Evolutionary conservation across 2,329 filamentous ascomycete genomes (phyloP).

Genomic region (Emergomyces orientalis): DNA sequence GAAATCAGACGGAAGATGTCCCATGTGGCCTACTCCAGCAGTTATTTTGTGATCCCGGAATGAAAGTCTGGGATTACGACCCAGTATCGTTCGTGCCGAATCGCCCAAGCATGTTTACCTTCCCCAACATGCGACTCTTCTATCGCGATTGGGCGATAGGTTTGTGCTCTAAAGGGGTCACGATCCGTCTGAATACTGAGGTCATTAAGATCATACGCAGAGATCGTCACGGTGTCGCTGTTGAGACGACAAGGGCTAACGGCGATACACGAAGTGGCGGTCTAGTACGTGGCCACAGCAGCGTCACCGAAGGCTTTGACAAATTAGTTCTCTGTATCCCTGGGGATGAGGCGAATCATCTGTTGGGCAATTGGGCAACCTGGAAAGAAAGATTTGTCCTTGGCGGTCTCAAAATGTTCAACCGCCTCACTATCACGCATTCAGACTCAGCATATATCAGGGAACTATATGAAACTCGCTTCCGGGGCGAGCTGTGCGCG

Average conservation of each 20-base stretch:
- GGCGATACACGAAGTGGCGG: slow-evolving; percentile 10
- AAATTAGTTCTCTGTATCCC: slow-evolving; percentile 50
- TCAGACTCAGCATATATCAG: slow-evolving; percentile 50
- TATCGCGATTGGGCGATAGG: slow-evolving; percentile 49
- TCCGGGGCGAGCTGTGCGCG: slow-evolving; percentile 42
- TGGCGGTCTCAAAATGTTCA: slow-evolving; percentile 56
- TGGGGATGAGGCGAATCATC: slow-evolving; percentile 46
- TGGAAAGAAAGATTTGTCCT: slow-evolving; percentile 59
- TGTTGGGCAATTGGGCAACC: slow-evolving; percentile 44
- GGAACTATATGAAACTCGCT: slow-evolving; percentile 48
- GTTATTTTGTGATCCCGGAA: slow-evolving; percentile 49
- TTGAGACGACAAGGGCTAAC: slow-evolving; percentile 25
- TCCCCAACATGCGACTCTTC: slow-evolving; percentile 50
- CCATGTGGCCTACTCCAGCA: slow-evolving; percentile 58
- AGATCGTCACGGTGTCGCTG: slow-evolving; percentile 42
- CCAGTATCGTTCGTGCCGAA: slow-evolving; percentile 46
- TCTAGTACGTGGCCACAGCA: slow-evolving; percentile 32
- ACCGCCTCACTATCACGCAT: slow-evolving; percentile 55
- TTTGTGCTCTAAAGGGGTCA: slow-evolving; percentile 45
- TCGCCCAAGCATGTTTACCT: slow-evolving; percentile 50
- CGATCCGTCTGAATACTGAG: slow-evolving; percentile 47
- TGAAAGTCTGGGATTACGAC: slow-evolving; percentile 53
- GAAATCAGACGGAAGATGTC: slow-evolving; percentile 64
- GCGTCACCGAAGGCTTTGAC: slow-evolving; percentile 45
- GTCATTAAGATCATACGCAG: slow-evolving; percentile 43